Evolutionary conservation across 441 rosid species (phyloP), one percentile per base, ranked within the genome.

Genomic region (Biscutella laevigata): DNA sequence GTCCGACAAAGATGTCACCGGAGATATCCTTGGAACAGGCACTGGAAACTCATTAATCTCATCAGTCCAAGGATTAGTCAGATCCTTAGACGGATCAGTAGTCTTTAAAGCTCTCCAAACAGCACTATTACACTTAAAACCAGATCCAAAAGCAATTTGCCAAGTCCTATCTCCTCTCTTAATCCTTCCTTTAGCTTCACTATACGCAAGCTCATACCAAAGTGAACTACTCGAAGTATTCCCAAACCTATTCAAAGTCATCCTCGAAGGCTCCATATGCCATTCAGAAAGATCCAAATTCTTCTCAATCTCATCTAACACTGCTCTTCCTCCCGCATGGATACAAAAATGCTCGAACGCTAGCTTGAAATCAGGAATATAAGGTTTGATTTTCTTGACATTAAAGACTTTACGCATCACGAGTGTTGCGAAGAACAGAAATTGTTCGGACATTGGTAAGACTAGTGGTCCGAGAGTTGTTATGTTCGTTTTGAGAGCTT

Each of bases 211-310:
- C 59, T 79, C 82, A 28, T 79, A 77, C 82, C 80, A 77, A 9
- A 79, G 50, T 11, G 76, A 77, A 54, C 76, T 72, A 12, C 80
- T 76, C 1, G 82, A 77, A 14, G 80, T 77, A 15, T 71, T 77
- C 2, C 82, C 80, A 6, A 79, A 79, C 48, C 77, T 49, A 52
- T 72, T 64, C 6, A 79, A 62, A 2, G 82, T 70, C 85, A 79
- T 79, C 53, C 80, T 68, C 9, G 78, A 72, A n/a, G 85, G 82
- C 64, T 79, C 85, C 77, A 79, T 66, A 42, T 72, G 77, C 76
- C 77, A 55, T 10, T 74, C 67, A 1, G 61, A 61, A 14, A 79
- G 73, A 4, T 59, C 56, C 43, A 77, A 34, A 6, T 65, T 77
- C 66, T 72, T 74, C 65, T 79, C 76, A 1, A 79, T 49, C 55